Evolutionary conservation across 352 stramenopile species (phyloP).

Genomic region (Globisporangium cederbergense): DNA sequence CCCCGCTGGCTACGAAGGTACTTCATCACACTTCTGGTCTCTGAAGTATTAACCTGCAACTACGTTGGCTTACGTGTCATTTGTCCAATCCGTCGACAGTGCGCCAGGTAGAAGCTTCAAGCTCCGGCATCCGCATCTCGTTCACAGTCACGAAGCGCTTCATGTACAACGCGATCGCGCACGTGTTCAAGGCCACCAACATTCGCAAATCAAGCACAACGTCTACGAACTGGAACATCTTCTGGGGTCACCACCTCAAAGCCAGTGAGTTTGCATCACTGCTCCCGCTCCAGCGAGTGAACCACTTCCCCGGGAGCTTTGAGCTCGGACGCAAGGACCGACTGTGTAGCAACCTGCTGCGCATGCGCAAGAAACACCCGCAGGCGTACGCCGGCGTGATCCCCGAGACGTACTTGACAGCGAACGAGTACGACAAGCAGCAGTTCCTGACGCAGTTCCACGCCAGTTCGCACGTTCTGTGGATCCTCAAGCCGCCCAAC

Average conservation of each 20-base stretch:
- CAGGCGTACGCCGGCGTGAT: constrained; percentile 47
- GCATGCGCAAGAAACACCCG: constrained; percentile 60
- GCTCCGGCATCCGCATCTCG: constrained; percentile 29
- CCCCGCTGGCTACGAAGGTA: constrained; percentile 61
- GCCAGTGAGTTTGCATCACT: constrained; percentile 35
- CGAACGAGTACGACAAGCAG: constrained; percentile 63
- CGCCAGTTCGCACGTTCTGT: constrained; percentile 45
- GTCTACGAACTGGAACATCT: constrained; percentile 54
- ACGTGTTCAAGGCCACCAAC: constrained; percentile 42
- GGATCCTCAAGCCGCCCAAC: constrained; percentile 80
- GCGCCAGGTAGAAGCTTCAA: constrained; percentile 21
- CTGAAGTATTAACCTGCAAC: not conserved
- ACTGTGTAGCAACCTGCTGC: constrained; percentile 55
- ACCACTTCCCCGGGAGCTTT: constrained; percentile 78
- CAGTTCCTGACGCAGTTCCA: constrained; percentile 54
- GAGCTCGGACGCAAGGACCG: constrained; percentile 76
- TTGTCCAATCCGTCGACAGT: constrained; percentile 19
- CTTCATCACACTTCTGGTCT: not conserved
- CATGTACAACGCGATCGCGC: constrained; percentile 74
- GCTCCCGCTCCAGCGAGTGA: constrained; percentile 54
- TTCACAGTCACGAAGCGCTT: constrained; percentile 70
- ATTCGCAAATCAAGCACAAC: constrained; percentile 18
- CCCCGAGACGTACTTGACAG: constrained; percentile 70
- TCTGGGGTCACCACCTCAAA: constrained; percentile 72
- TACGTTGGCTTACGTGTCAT: no score